These are phyloP conservation scores for Termitomyces sp. DNA, from an alignment of 768 basidiomycete genomes.

Conservation along the genomic window DNA sequence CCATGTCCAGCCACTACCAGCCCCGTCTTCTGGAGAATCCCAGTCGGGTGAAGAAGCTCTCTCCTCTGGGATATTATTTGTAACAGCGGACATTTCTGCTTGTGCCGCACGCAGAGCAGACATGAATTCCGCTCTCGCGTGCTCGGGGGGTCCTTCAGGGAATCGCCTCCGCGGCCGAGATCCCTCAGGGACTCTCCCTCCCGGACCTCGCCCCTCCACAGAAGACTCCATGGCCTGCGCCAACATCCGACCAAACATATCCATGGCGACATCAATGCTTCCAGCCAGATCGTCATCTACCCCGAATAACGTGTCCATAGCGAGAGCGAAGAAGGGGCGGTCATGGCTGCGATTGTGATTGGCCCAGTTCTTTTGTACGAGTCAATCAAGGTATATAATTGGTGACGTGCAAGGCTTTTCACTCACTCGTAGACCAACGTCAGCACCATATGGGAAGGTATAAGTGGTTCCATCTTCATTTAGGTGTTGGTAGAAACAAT, in stretches of 20 bases:
- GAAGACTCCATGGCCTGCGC: constrained; percentile 10
- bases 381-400: not conserved
- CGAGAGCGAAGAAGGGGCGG: not conserved
- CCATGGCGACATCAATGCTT: constrained; percentile 7
- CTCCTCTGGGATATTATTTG: not conserved
- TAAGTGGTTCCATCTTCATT: constrained; percentile 64
- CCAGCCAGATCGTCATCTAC: constrained; percentile 6
- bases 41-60: constrained; percentile 6
- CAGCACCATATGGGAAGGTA: constrained; percentile 52
- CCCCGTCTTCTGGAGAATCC: constrained; percentile 12
- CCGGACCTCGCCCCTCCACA: not conserved
- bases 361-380: not conserved
- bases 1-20: constrained; percentile 14
- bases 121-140: constrained; percentile 14
- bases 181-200: not conserved
- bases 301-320: not conserved
- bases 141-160: not conserved
- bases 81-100: not conserved
- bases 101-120: constrained; percentile 11
- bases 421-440: constrained; percentile 50
- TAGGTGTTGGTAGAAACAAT: constrained; percentile 77
- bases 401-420: not conserved
- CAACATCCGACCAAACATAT: constrained; percentile 15
- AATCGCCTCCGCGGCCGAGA: not conserved
- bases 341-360: not conserved